phyloP scores from a whole-genome alignment of 2,329 filamentous ascomycete genomes.

The Geosmithia flava region DNA sequence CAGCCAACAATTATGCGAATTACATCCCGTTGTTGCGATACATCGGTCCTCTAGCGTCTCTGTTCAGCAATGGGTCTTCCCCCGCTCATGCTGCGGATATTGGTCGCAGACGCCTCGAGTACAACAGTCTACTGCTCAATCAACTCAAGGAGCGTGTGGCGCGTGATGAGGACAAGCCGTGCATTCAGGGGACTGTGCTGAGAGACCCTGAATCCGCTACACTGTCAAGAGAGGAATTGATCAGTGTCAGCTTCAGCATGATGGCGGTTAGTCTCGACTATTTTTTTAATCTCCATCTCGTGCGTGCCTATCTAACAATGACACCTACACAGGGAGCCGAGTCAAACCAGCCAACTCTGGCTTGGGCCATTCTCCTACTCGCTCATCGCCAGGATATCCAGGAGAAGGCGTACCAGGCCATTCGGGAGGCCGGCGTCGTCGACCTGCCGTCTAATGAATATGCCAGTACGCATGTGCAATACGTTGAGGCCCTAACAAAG shows the following conservation, averaged over 20 bases:
- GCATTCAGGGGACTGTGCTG: constrained; percentile 54
- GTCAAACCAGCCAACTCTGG: constrained; percentile 13
- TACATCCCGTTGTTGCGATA: constrained; percentile 10
- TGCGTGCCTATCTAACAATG: background rate
- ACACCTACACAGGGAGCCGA: constrained; percentile 9
- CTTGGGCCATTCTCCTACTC: constrained; percentile 14
- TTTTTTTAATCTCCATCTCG: background rate
- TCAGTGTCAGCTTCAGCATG: constrained; percentile 57
- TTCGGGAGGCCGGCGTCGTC: constrained; percentile 3
- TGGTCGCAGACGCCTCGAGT: constrained; percentile 7
- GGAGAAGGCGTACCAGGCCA: constrained; percentile 10
- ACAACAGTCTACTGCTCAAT: constrained; percentile 7
- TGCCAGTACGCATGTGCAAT: constrained; percentile 42
- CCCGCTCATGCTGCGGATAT: constrained; percentile 6
- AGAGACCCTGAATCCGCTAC: constrained; percentile 52
- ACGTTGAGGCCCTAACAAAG: constrained; percentile 52
- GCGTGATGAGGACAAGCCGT: constrained; percentile 51
- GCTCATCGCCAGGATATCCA: constrained; percentile 14
- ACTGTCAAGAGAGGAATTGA: constrained; percentile 52
- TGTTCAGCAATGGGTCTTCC: background rate
- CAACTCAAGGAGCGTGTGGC: constrained; percentile 8
- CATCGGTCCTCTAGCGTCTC: constrained; percentile 3
- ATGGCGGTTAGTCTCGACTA: constrained; percentile 3
- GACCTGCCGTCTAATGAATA: constrained; percentile 6
- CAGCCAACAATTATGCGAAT: constrained; percentile 9